Conservation (phyloP, 2,329 filamentous ascomycete genomes). For the Aphanoascus verrucosus region DNA sequence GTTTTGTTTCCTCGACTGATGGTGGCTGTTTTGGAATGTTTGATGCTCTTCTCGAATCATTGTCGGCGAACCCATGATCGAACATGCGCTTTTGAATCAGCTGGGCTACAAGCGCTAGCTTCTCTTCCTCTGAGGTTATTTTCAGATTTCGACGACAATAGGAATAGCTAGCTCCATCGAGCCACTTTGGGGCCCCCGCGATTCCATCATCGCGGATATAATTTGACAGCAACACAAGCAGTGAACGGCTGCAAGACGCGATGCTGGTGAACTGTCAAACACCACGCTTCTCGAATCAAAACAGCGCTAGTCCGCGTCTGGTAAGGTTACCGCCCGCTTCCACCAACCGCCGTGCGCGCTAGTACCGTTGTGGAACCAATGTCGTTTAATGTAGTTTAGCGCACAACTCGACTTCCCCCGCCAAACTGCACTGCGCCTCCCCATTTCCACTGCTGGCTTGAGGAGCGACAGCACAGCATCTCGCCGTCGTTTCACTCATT, state of each 20-base stretch:
- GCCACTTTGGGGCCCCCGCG: no score
- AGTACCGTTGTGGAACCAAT: background rate
- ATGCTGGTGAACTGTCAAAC: background rate
- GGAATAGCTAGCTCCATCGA: no score
- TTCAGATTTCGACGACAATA: no score
- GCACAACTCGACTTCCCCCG: background rate
- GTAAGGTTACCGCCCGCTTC: background rate
- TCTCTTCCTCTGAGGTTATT: no score
- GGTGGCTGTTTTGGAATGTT: conserved; percentile 2
- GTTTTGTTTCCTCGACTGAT: background rate
- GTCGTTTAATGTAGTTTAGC: background rate
- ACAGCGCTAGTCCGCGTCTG: background rate
- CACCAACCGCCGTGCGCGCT: background rate
- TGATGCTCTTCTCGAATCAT: background rate
- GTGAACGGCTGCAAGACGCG: background rate
- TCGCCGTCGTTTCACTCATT: background rate
- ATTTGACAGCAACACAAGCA: no score
- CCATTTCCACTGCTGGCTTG: no score
- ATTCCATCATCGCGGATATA: no score
- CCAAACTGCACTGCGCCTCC: no score
- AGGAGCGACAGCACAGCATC: no score
- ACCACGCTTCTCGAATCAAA: background rate
- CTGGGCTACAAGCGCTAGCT: no score
- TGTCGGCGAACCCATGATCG: no score
- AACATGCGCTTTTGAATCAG: no score